Conservation (phyloP, 495 filamentous ascomycete species). For the Penicillium canariense region DNA sequence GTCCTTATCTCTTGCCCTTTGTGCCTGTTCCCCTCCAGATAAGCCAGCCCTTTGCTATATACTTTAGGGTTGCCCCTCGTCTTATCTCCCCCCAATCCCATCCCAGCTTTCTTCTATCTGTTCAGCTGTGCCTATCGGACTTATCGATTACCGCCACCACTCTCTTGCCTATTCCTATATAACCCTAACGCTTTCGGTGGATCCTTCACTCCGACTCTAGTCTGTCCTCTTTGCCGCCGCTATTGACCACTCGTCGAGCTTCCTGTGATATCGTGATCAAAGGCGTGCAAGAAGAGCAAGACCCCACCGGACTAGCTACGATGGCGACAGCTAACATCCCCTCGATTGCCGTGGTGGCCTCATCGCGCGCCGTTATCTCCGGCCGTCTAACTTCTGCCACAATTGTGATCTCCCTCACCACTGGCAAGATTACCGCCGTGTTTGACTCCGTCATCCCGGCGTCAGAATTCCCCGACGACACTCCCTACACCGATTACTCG, state of each 20-base stretch:
- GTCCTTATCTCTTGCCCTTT: slow-evolving; percentile 19
- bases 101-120: background rate
- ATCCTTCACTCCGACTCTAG: background rate
- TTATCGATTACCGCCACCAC: background rate
- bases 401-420: slow-evolving; percentile 69
- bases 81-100: slow-evolving; percentile 10
- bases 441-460: slow-evolving; percentile 68
- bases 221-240: background rate
- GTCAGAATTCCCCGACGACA: slow-evolving; percentile 66
- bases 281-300: slow-evolving; percentile 8
- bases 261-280: background rate
- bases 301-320: slow-evolving; percentile 11
- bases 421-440: slow-evolving; percentile 83
- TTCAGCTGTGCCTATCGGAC: background rate
- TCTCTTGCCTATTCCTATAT: background rate
- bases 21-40: slow-evolving; percentile 6
- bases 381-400: slow-evolving; percentile 71
- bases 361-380: slow-evolving; percentile 71
- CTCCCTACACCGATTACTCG: slow-evolving; percentile 77
- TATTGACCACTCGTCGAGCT: slow-evolving; percentile 3
- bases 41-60: slow-evolving; percentile 6
- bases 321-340: slow-evolving; percentile 38
- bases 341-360: slow-evolving; percentile 71
- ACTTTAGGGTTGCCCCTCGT: slow-evolving; percentile 1
- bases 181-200: background rate